Percentiles rank a stretch among this genome's conserved stretches.
These are phyloP conservation scores for Piromyces sp. DNA, from an alignment of 192 early-diverging fungal species.

Conservation along the genomic window DNA sequence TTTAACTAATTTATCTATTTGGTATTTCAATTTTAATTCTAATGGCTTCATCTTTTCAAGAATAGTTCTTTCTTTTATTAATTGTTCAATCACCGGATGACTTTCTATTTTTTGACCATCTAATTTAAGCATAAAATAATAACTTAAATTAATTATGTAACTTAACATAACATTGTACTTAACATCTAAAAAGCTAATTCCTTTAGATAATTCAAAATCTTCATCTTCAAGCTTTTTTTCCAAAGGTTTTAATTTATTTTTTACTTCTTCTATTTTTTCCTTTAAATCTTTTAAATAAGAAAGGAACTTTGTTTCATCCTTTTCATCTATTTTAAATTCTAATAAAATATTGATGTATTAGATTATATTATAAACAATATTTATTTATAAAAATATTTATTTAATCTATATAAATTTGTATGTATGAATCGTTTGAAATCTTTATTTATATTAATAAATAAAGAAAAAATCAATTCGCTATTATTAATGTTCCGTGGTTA, in stretches of 20 bases:
- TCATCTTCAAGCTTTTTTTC: slow-evolving; percentile 21
- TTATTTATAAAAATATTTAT: too few relatives aligned
- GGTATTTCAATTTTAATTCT: slow-evolving; percentile 87
- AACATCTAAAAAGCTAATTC: slow-evolving; percentile 77
- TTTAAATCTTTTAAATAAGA: not conserved
- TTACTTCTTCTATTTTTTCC: not conserved
- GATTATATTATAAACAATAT: too few relatives aligned
- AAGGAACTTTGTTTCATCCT: not conserved
- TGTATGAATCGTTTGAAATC: not conserved
- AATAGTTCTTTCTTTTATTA: slow-evolving; percentile 68
- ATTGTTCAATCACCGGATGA: slow-evolving; percentile 38
- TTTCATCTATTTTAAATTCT: not conserved
- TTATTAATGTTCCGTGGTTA: not conserved
- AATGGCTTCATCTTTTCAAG: slow-evolving; percentile 86
- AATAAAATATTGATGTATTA: too few relatives aligned
- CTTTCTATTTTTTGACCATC: slow-evolving; percentile 41
- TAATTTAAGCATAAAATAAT: slow-evolving; percentile 59
- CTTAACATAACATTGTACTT: slow-evolving; percentile 72
- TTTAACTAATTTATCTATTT: slow-evolving; percentile 84
- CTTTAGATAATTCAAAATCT: slow-evolving; percentile 50
- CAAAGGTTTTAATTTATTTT: not conserved
- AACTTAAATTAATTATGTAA: slow-evolving; percentile 67
- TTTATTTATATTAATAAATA: not conserved
- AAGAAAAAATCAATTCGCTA: not conserved
- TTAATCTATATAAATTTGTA: not conserved